These are phyloP conservation scores for Lactarius sanguifluus DNA, from an alignment of 768 basidiomycete species.

Conservation along the genomic window DNA sequence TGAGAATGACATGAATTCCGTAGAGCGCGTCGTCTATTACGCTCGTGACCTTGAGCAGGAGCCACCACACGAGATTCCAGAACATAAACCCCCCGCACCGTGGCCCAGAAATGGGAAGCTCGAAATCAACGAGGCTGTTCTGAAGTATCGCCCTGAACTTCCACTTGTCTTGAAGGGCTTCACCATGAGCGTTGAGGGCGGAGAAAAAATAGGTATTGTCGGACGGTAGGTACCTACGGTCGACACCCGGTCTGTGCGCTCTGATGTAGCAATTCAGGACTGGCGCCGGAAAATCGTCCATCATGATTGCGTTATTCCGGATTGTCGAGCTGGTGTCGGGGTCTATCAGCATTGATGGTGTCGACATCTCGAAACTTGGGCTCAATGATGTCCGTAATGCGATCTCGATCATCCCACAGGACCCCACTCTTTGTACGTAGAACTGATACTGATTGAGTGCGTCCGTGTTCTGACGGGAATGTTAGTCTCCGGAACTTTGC, in stretches of 20 bases:
- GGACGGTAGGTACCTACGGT: slow-evolving; percentile 48
- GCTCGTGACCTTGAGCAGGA: slow-evolving; percentile 80
- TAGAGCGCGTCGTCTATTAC: slow-evolving; percentile 83
- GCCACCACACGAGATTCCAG: slow-evolving; percentile 63
- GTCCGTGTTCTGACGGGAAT: slow-evolving; percentile 23
- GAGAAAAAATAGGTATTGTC: slow-evolving; percentile 92
- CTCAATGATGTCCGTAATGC: slow-evolving; percentile 68
- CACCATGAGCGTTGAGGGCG: slow-evolving; percentile 62
- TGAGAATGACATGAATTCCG: slow-evolving; percentile 91
- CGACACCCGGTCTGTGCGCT: not conserved
- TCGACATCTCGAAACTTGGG: slow-evolving; percentile 80
- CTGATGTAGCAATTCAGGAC: slow-evolving; percentile 42
- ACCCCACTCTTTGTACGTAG: slow-evolving; percentile 45
- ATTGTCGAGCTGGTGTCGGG: slow-evolving; percentile 80
- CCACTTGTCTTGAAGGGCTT: slow-evolving; percentile 85
- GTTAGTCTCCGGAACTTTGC: slow-evolving; percentile 73
- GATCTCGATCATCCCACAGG: slow-evolving; percentile 83
- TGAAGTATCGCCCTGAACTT: slow-evolving; percentile 86
- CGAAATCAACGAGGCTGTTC: slow-evolving; percentile 69
- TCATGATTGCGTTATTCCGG: slow-evolving; percentile 86
- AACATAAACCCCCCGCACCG: slow-evolving; percentile 52
- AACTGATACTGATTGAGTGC: slow-evolving; percentile 46
- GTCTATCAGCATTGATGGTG: slow-evolving; percentile 74
- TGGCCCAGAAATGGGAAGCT: slow-evolving; percentile 81
- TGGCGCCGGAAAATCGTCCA: slow-evolving; percentile 86